Evolutionary conservation across 2,329 filamentous ascomycete species (phyloP), one percentile per base, ranked within the genome.

Genomic region (Malbranchea zuffiana): DNA sequence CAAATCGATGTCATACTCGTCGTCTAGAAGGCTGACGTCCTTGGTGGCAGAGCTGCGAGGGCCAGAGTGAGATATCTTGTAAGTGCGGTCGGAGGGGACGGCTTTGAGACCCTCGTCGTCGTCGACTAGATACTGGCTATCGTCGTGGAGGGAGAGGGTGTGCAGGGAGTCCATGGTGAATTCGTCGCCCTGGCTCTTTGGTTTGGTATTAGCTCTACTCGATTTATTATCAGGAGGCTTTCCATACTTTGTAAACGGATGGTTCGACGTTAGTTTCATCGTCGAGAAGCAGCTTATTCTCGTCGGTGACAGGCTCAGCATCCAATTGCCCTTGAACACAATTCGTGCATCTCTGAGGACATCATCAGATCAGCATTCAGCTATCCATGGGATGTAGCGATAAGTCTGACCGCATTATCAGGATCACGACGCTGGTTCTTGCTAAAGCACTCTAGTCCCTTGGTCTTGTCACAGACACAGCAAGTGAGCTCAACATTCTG

Each of bases 401-500:
- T 23, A 32, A 43, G 18, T 55, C 66, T 42, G 62, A 69, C 68
- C 17, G 62, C 63, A 25, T 47, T 49, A 39, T 67, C 68, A 1
- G 61, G 58, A 26, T 65, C 61, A 18, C 49, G 54, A 10, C 69
- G 60, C 52, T 71, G 65, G 5, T 46, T 45, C 44, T 69, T 74
- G 12, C 65, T 62, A 44, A 73, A 76, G 0, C 57, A 55, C 4
- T 68, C 62, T 2, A 72, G 39, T 0, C 59, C 54, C 46, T 71
- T 71, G 2, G 53, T 59, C 39, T 60, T 48, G 13, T 59, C 50
- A 47, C 72, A 75, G 24, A 63, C 53, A 20, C 45, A 49, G 45
- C 72, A 75, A 6, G 57, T 54, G 18, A 74, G 47, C 45, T 75
- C 71, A 3, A 60, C 51, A 2, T 57, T 43, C 31, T 63, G 61